A percentile compares a stretch with the other conserved stretches of the same genome.
Conservation (phyloP, 2,329 filamentous ascomycete genomes). For the Aspergillus spinulosporus region DNA sequence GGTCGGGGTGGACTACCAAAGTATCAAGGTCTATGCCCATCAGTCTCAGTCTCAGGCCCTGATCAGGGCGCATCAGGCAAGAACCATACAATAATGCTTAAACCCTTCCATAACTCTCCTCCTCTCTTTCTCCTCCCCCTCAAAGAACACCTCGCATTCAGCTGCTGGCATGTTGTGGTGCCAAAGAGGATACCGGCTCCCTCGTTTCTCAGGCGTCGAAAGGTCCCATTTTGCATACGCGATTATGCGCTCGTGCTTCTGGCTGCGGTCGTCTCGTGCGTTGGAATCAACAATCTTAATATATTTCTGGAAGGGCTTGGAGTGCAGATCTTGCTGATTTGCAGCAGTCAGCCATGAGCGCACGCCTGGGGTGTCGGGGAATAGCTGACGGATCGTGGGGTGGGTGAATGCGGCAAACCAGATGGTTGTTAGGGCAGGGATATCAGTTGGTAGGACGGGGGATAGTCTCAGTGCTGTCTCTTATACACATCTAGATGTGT, state of each 20-base stretch:
- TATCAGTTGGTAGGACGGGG: constrained; percentile 24
- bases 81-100: constrained; percentile 29
- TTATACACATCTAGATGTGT: no score
- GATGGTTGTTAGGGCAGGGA: constrained; percentile 25
- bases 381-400: constrained; percentile 21
- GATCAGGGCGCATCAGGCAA: neutral
- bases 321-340: constrained; percentile 24
- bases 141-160: constrained; percentile 24
- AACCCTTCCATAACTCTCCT: constrained; percentile 25
- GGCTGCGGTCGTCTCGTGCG: neutral
- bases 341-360: constrained; percentile 30
- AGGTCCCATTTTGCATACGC: constrained; percentile 37
- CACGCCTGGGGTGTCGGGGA: constrained; percentile 31
- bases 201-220: constrained; percentile 25
- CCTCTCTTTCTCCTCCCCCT: constrained; percentile 23
- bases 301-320: constrained; percentile 28
- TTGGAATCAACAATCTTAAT: constrained; percentile 30
- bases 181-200: constrained; percentile 32
- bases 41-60: neutral
- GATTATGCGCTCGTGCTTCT: constrained; percentile 20
- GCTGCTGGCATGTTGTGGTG: constrained; percentile 22
- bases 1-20: constrained; percentile 24
- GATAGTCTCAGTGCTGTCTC: constrained; percentile 12
- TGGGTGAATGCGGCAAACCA: constrained; percentile 30
- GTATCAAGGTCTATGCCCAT: constrained; percentile 14